Evolutionary conservation across 2,329 filamentous ascomycete genomes (phyloP), one percentile per base, ranked within the genome.

Genomic region (Calonectria hawksworthii): DNA sequence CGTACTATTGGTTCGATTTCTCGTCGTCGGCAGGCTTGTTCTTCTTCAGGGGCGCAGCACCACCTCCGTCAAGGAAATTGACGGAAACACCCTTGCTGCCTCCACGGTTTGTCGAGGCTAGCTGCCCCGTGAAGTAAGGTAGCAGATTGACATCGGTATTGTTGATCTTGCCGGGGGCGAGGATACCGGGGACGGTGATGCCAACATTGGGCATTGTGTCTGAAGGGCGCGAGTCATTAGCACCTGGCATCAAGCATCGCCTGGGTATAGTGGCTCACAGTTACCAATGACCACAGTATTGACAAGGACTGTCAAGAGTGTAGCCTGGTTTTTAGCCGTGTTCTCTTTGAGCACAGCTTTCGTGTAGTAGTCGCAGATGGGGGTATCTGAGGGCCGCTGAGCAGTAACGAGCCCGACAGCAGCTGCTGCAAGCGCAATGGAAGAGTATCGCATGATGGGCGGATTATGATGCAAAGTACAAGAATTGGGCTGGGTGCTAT

Each of bases 221-320:
- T 89, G 21, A 8, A 8, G 21, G 11, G 28, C n/a, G 56, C 3
- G 3, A 0, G 11, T 34, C 10, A 18, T 67, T n/a, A 64, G 71
- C 32, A 14, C 26, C 21, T 38, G 10, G 9, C 30, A 52, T 16
- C 6, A 8, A 14, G 7, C 5, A 36, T 34, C 10, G 21, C 14
- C 1, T n/a, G 2, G 3, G n/a, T 2, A 18, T 2, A 2, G 7
- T 18, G 10, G 74, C 86, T 77, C 80, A 89, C 88, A 92, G 83
- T 92, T 92, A n/a, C 92, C 91, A 77, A 92, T 91, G 75, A 93
- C 90, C 26, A 89, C 92, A 9, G 90, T 92, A 83, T 93, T 93
- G 79, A 93, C 90, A 5, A 93, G 82, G 1, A 90, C 84, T 2
- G 88, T 91, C 79, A 93, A 78, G 3, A 93, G 85, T 0, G 86